Conservation (phyloP, 495 filamentous ascomycete species). For the Aspergillus sclerotiicarbonarius region DNA sequence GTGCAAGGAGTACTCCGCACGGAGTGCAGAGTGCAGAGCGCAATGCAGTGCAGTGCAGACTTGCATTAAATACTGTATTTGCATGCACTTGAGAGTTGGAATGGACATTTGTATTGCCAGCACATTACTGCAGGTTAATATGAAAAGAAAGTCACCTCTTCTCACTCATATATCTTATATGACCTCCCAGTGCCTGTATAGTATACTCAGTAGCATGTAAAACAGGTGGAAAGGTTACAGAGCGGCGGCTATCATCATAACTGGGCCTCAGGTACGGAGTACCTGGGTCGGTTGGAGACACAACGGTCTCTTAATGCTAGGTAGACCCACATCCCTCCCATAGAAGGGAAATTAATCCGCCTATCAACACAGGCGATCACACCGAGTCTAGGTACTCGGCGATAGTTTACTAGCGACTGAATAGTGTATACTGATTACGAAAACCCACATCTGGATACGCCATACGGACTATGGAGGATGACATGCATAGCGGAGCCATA, state of each 20-base stretch:
- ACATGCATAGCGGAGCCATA: not conserved
- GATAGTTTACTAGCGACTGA: not conserved
- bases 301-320: not conserved
- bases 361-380: conserved; percentile 8
- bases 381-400: not conserved
- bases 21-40: no score
- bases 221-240: not conserved
- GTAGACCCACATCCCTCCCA: not conserved
- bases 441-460: not conserved
- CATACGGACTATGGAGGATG: not conserved
- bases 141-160: not conserved
- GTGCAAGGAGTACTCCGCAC: no score
- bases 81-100: not conserved
- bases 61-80: not conserved
- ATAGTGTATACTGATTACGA: not conserved
- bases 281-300: not conserved
- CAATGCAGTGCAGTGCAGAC: no score
- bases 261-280: not conserved
- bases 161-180: not conserved
- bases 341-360: conserved; percentile 14
- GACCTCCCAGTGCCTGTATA: not conserved
- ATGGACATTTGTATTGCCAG: not conserved
- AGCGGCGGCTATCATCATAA: not conserved
- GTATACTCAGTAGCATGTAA: not conserved
- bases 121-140: not conserved